Evolutionary conservation across 192 early-diverging fungal genomes (phyloP), one percentile per base, ranked within the genome.

Genomic region (Podochytrium sp.): DNA sequence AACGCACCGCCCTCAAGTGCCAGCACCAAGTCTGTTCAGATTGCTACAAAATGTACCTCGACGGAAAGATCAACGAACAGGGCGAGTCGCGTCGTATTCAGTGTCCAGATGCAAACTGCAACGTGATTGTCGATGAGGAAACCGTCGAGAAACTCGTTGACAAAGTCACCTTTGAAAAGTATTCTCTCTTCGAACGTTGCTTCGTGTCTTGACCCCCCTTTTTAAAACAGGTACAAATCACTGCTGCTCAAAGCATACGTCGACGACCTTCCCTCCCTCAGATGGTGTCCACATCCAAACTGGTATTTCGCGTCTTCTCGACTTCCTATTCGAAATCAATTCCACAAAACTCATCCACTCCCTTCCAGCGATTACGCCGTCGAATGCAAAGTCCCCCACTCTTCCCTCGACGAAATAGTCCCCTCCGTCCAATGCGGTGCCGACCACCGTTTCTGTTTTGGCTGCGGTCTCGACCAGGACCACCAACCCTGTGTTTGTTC

Each of bases 271-370:
- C 83, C 88, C 53, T 87, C 82, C 49, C 78, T 96, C 34, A 80
- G 88, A 43, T 99, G 96, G 96, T 99, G 98, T 66, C 96, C 97
- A 30, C 93, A 91, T 20, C 96, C 96, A 23, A 93, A 95, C 76
- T 99, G 98, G 72, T 74, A 0, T 16, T 52, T 50, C 29, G 18
- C 18, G 23, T 20, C 18, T 67, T 23, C 12, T 52, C 7, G n/a
- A n/a, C n/a, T n/a, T n/a, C n/a, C n/a, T n/a, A n/a, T n/a, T n/a
- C n/a, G n/a, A n/a, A n/a, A n/a, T 55, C n/a, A 55, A 6, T 55
- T 4, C 23, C 5, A 55, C 18, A 55, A 5, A 55, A 18, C 6
- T 55, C 23, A 55, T 55, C 10, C 0, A 10, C 40, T 49, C 14
- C 3, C 25, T 18, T 2, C 16, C 60, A 74, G 72, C 81, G 92